Conservation (phyloP, 2,329 filamentous ascomycete species). For the Esteya vermicola region DNA sequence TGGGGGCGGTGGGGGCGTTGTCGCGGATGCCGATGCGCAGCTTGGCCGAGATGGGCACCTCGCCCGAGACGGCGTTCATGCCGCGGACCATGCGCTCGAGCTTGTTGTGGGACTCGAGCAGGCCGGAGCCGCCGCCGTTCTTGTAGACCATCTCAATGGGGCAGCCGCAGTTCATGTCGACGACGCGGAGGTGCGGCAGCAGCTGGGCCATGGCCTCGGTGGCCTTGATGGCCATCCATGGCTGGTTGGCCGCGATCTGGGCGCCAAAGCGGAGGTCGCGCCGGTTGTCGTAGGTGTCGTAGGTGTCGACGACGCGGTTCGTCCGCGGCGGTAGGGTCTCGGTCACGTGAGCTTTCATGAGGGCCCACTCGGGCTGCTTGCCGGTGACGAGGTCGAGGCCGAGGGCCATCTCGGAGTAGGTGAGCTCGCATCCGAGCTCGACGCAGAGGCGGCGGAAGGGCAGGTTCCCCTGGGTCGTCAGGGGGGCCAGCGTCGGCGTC, state of each 20-base stretch:
- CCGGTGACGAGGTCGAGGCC: slow-evolving; percentile 80
- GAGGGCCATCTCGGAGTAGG: slow-evolving; percentile 98
- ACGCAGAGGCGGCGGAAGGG: slow-evolving; percentile 86
- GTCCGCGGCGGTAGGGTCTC: slow-evolving; percentile 63
- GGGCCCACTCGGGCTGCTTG: slow-evolving; percentile 81
- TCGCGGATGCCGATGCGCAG: slow-evolving; percentile 84
- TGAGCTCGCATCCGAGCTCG: slow-evolving; percentile 78
- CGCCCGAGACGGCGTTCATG: slow-evolving; percentile 86
- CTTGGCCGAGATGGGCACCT: slow-evolving; percentile 87
- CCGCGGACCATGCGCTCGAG: slow-evolving; percentile 88
- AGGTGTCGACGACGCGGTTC: slow-evolving; percentile 10
- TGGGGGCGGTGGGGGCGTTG: slow-evolving; percentile 57
- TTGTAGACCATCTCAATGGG: slow-evolving; percentile 91
- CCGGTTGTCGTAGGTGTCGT: slow-evolving; percentile 65
- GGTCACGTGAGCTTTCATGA: slow-evolving; percentile 82
- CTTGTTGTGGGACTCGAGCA: slow-evolving; percentile 79
- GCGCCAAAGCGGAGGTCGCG: slow-evolving; percentile 80
- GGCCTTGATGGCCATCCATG: slow-evolving; percentile 79
- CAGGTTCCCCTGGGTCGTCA: slow-evolving; percentile 93
- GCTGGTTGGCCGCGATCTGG: slow-evolving; percentile 85
- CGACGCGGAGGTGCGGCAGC: slow-evolving; percentile 71
- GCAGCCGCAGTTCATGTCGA: slow-evolving; percentile 94
- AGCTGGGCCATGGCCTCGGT: slow-evolving; percentile 66
- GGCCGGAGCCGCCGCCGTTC: slow-evolving; percentile 74
- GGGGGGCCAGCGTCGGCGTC: slow-evolving; percentile 82